Evolutionary conservation across 352 stramenopile species (phyloP).

Genomic region (Stramenopiles sp.): DNA sequence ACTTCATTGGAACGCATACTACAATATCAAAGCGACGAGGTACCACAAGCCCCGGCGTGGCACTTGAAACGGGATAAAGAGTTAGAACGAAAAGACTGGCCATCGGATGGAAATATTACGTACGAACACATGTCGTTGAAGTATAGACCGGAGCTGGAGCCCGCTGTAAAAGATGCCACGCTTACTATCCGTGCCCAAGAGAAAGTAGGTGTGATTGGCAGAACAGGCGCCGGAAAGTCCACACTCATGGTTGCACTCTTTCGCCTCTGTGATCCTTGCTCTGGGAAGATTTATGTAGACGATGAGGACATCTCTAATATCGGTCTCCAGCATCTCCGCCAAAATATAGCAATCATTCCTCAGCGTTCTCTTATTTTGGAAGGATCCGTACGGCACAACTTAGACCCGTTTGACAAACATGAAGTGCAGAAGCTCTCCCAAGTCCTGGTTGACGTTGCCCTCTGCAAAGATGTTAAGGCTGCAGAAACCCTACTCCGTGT

Average conservation of each 20-base stretch:
- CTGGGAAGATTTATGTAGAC: not conserved
- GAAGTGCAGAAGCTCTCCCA: not conserved
- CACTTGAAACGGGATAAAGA: not conserved
- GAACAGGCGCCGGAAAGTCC: constrained; percentile 67
- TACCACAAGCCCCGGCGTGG: not conserved
- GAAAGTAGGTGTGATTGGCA: constrained; percentile 42
- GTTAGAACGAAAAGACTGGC: not conserved
- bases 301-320: not conserved
- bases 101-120: not conserved
- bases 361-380: not conserved
- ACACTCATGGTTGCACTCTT: constrained; percentile 57
- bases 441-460: not conserved
- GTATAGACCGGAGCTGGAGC: not conserved
- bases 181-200: not conserved
- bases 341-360: not conserved
- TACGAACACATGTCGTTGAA: not conserved
- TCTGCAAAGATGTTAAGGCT: not conserved
- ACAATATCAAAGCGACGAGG: not conserved
- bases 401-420: constrained; percentile 10
- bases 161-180: not conserved
- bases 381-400: not conserved
- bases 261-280: constrained; percentile 24
- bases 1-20: not conserved
- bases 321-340: not conserved
- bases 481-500: no score